Conservation (phyloP, 192 early-diverging fungal species). For the Diversispora epigaea region DNA sequence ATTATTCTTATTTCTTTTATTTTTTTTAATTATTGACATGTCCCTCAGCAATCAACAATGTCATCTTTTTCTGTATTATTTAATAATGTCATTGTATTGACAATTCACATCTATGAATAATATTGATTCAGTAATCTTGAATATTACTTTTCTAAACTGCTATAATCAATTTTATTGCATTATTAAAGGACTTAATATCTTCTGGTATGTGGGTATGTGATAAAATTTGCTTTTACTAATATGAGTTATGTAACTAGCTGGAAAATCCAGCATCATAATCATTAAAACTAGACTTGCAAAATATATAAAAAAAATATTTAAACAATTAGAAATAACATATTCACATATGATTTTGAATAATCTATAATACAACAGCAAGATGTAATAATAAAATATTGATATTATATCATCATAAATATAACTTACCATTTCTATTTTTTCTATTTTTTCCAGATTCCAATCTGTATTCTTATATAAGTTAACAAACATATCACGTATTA, state of each 20-base stretch:
- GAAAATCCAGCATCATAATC: conserved; percentile 12
- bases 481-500: conserved; percentile 24
- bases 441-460: neutral
- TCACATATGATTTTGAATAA: no score
- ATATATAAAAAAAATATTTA: neutral
- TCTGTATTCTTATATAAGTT: neutral
- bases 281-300: conserved; percentile 25
- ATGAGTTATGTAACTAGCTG: conserved; percentile 18
- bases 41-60: no score
- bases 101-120: no score
- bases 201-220: conserved; percentile 19
- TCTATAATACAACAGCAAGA: no score
- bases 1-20: no score
- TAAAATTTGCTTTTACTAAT: conserved; percentile 14
- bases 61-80: no score
- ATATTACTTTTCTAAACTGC: no score
- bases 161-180: no score
- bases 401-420: conserved; percentile 26
- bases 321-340: neutral
- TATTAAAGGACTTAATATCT: conserved; percentile 6
- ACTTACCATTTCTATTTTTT: neutral
- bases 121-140: no score
- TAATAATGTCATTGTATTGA: no score
- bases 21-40: no score
- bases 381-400: no score